These are phyloP conservation scores for Fraxinus sp. DNA, from an alignment of 305 asterid genomes.

Conservation along the genomic window DNA sequence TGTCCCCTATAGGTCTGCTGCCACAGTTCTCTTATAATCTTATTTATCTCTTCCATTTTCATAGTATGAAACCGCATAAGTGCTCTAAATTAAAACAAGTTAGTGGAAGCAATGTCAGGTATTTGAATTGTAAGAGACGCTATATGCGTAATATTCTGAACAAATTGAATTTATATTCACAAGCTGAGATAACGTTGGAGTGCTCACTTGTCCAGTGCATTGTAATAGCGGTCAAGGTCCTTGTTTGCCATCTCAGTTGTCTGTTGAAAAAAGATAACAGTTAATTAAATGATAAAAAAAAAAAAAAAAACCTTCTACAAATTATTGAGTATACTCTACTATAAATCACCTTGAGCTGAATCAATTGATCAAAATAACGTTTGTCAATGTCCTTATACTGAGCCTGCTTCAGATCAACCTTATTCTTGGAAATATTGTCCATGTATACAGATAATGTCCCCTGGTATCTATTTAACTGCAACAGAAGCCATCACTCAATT, in stretches of 20 bases:
- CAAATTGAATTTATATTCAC: not conserved
- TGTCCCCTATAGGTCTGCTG: slow-evolving; percentile 99
- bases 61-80: slow-evolving; percentile 97
- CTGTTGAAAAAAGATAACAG: slow-evolving; percentile 41
- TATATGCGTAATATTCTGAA: not conserved
- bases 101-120: slow-evolving; percentile 22
- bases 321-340: slow-evolving; percentile 2
- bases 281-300: not conserved
- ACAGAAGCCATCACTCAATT: slow-evolving; percentile 27
- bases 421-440: slow-evolving; percentile 74
- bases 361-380: slow-evolving; percentile 91
- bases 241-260: slow-evolving; percentile 99
- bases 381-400: slow-evolving; percentile 97
- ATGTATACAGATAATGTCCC: slow-evolving; percentile 85
- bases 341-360: slow-evolving; percentile 83
- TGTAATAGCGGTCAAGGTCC: slow-evolving; percentile 93
- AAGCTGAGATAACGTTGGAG: slow-evolving; percentile 11
- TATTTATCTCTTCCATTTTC: slow-evolving; percentile 99
- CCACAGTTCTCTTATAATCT: slow-evolving; percentile 96
- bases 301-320: not conserved
- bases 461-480: slow-evolving; percentile 73
- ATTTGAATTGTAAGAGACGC: not conserved
- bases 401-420: slow-evolving; percentile 80
- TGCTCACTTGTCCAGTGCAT: slow-evolving; percentile 95
- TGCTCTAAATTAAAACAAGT: slow-evolving; percentile 53